Evolutionary conservation across 441 rosid species (phyloP).

Genomic region (Brassica balearica): DNA sequence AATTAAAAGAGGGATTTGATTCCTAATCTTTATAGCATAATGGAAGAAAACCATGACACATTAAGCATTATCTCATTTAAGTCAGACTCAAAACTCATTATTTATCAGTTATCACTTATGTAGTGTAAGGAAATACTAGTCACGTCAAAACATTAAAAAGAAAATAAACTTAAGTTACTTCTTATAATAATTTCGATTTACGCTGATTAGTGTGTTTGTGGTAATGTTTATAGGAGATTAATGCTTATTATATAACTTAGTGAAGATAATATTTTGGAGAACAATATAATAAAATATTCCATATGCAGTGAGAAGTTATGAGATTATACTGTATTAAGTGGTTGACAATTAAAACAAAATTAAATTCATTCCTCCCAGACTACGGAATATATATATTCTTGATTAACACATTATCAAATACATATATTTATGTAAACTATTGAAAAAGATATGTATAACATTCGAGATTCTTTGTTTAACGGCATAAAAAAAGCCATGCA

Average conservation of each 20-base stretch:
- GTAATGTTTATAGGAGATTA: neutral
- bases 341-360: constrained; percentile 34
- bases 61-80: constrained; percentile 7
- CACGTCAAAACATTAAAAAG: neutral
- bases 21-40: constrained; percentile 29
- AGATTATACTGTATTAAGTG: constrained; percentile 11
- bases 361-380: neutral
- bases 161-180: neutral
- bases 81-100: constrained; percentile 5
- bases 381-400: neutral
- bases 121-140: neutral
- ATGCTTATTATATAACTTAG: neutral
- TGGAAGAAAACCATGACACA: constrained; percentile 18
- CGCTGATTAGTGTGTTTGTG: neutral
- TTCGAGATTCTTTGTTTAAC: constrained; percentile 34
- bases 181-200: neutral
- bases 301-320: constrained; percentile 6
- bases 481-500: constrained; percentile 34
- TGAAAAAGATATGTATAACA: neutral
- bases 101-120: neutral
- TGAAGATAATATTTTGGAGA: neutral
- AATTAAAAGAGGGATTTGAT: constrained; percentile 10
- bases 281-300: neutral
- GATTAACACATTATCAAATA: neutral
- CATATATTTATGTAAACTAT: constrained; percentile 3